Evolutionary conservation across 176 grass and related monocot genomes (phyloP).

Genomic region (Oryza glaberrima): DNA sequence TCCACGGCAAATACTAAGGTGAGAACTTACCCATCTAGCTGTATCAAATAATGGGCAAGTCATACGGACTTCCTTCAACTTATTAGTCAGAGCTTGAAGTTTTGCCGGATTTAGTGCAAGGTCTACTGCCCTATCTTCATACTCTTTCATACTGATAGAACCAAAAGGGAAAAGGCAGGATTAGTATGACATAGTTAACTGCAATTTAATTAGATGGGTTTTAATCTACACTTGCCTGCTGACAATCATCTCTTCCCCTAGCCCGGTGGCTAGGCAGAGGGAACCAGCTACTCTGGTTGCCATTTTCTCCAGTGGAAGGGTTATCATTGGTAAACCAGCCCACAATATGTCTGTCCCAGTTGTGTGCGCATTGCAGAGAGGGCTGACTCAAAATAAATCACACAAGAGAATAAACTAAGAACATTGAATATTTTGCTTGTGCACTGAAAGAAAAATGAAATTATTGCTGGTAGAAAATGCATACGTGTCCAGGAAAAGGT

Average conservation of each 20-base stretch:
- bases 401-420: conserved; percentile 4
- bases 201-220: not conserved
- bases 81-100: conserved; percentile 66
- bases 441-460: not conserved
- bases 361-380: conserved; percentile 90
- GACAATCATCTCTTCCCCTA: conserved; percentile 89
- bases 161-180: not conserved
- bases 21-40: conserved; percentile 69
- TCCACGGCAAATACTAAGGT: not conserved
- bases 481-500: conserved; percentile 93
- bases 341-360: conserved; percentile 88
- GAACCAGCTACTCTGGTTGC: conserved; percentile 94
- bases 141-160: conserved; percentile 72
- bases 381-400: conserved; percentile 49
- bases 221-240: conserved; percentile 46
- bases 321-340: conserved; percentile 91
- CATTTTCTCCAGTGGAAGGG: conserved; percentile 91
- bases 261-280: conserved; percentile 67
- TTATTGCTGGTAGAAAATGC: conserved; percentile 23
- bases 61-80: conserved; percentile 69
- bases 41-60: conserved; percentile 85
- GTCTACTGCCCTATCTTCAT: conserved; percentile 76
- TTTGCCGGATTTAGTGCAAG: conserved; percentile 68
- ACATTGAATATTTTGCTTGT: conserved; percentile 1
- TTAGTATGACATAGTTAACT: not conserved